Evolutionary conservation across 1,139 yeast genomes (phyloP).

Genomic region (Eremothecium cymbalariae): DNA sequence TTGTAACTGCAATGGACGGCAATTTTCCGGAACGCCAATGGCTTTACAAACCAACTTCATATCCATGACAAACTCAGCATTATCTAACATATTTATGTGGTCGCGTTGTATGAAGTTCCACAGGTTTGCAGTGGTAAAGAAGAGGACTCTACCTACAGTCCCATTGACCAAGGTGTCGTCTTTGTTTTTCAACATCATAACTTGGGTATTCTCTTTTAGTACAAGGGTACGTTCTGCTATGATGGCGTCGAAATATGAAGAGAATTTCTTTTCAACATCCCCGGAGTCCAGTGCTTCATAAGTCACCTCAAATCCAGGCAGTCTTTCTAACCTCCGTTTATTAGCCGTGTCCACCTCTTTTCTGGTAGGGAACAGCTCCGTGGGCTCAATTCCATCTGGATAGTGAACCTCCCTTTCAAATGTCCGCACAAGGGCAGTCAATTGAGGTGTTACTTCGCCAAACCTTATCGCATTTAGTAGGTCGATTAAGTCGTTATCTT

Average conservation of each 20-base stretch:
- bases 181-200: slow-evolving; percentile 85
- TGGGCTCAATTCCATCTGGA: slow-evolving; percentile 70
- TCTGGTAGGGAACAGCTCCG: slow-evolving; percentile 70
- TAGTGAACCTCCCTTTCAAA: slow-evolving; percentile 50
- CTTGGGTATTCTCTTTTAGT: slow-evolving; percentile 81
- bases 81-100: slow-evolving; percentile 15
- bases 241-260: slow-evolving; percentile 39
- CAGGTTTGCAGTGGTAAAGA: slow-evolving; percentile 30
- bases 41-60: slow-evolving; percentile 32
- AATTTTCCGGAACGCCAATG: slow-evolving; percentile 20
- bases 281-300: slow-evolving; percentile 47
- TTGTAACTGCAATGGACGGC: slow-evolving; percentile 22
- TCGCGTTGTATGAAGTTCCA: slow-evolving; percentile 19
- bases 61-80: slow-evolving; percentile 25
- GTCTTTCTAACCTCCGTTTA: slow-evolving; percentile 40
- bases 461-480: slow-evolving; percentile 69
- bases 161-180: slow-evolving; percentile 89
- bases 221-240: slow-evolving; percentile 59
- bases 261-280: slow-evolving; percentile 13
- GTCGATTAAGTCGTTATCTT: slow-evolving; percentile 54
- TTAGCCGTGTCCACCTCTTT: slow-evolving; percentile 70
- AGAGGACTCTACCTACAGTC: slow-evolving; percentile 66
- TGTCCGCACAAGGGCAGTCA: slow-evolving; percentile 39
- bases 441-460: slow-evolving; percentile 47
- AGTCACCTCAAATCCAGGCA: slow-evolving; percentile 35